Percentiles rank a stretch among this genome's conserved stretches.
Conservation (phyloP, 805 yeast species). For the Myxozyma geophila region DNA sequence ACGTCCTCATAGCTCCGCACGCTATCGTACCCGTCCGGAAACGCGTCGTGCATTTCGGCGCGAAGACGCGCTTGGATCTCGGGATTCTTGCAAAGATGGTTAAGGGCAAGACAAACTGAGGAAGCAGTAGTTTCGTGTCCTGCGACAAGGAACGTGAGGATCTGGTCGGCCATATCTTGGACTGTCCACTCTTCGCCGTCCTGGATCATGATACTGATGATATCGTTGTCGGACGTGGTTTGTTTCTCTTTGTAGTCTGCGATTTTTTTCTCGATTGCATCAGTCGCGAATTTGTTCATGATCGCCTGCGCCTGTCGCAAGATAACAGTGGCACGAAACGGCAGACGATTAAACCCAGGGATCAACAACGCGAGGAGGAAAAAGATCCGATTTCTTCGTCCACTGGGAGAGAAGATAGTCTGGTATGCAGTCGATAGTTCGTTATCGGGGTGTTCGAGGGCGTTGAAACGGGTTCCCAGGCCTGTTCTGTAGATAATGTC, state of each 20-base stretch:
- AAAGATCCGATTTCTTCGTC: not conserved
- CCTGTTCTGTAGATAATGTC: constrained; percentile 32
- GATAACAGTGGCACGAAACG: constrained; percentile 12
- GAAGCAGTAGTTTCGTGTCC: constrained; percentile 37
- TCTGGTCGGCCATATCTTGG: constrained; percentile 26
- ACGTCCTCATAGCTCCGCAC: constrained; percentile 23
- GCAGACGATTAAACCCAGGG: constrained; percentile 22
- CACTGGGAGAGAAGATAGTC: constrained; percentile 12
- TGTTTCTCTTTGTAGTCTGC: not conserved
- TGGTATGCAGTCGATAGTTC: constrained; percentile 25
- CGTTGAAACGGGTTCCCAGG: constrained; percentile 24
- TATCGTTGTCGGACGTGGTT: constrained; percentile 7
- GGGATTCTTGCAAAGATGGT: constrained; percentile 16
- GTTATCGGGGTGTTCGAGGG: constrained; percentile 30
- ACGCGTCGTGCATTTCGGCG: constrained; percentile 18
- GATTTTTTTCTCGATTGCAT: constrained; percentile 24
- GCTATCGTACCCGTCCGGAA: constrained; percentile 21
- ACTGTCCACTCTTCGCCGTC: constrained; percentile 25
- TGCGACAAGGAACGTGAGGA: constrained; percentile 18
- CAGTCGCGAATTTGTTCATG: constrained; percentile 23
- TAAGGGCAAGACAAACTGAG: constrained; percentile 14
- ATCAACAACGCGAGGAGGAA: constrained; percentile 17
- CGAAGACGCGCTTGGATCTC: constrained; percentile 28
- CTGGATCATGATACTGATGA: constrained; percentile 28
- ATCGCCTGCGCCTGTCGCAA: constrained; percentile 13